phyloP scores from a whole-genome alignment of 1,284 basidiomycete species.

The Papiliotrema laurentii region DNA sequence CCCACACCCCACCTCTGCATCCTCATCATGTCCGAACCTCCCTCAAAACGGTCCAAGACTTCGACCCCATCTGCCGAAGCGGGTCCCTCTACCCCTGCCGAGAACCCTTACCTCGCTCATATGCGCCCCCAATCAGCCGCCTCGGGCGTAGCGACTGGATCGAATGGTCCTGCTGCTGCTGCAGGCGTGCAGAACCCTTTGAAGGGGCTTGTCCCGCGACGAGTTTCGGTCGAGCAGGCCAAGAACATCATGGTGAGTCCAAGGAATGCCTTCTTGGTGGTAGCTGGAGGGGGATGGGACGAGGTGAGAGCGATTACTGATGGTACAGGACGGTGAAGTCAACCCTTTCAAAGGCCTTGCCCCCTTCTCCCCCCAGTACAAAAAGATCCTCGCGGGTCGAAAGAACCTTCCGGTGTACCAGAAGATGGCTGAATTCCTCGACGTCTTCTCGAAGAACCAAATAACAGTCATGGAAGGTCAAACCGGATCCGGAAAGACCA shows the following conservation, averaged over 20 bases:
- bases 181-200: conserved; percentile 53
- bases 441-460: conserved; percentile 79
- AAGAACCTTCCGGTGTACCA: conserved; percentile 87
- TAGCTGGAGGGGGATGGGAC: too few species aligned
- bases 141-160: conserved; percentile 4
- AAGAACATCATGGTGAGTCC: conserved; percentile 63
- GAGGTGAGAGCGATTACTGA: conserved; percentile 1
- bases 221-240: conserved; percentile 68
- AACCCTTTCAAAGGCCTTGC: conserved; percentile 80
- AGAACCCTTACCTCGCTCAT: conserved; percentile 46
- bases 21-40: too few species aligned
- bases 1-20: too few species aligned
- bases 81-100: conserved; percentile 21
- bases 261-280: background rate
- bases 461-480: conserved; percentile 96
- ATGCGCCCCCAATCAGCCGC: conserved; percentile 5
- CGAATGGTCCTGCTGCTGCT: conserved; percentile 6
- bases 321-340: conserved; percentile 65
- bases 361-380: conserved; percentile 74
- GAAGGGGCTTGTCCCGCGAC: conserved; percentile 71
- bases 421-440: conserved; percentile 89
- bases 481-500: conserved; percentile 97
- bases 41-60: conserved; percentile 38
- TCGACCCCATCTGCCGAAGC: conserved; percentile 15
- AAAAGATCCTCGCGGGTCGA: conserved; percentile 76